Evolutionary conservation across 768 basidiomycete species (phyloP), one percentile per base, ranked within the genome.

Genomic region (Cystofilobasidium bisporidii): DNA sequence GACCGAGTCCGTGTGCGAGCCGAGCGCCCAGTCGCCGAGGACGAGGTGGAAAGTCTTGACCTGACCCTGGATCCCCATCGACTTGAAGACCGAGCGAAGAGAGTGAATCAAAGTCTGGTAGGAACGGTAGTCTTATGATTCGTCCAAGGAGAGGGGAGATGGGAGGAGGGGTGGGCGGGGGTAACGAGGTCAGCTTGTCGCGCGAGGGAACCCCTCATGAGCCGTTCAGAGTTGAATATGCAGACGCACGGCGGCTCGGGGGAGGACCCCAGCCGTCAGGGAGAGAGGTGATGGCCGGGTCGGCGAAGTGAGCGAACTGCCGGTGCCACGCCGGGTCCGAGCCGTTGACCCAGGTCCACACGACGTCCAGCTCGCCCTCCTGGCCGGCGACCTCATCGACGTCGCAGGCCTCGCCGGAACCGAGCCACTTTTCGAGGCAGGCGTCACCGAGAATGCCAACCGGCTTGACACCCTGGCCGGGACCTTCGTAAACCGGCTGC

Each of bases 311-410:
- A 3, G 38, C 6, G 26, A 60, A 66, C 36, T 66, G 59, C 14
- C 15, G 14, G 33, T 36, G 45, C 65, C 65, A 66, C 36, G 32
- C 26, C 30, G 65, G 65, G 18, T 66, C 65, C 24, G 65, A 60
- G 15, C 62, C 65, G 59, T 66, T 66, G 26, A 66, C 65, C 65
- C 65, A 66, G 1, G 65, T 66, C 65, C 65, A 66, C 10, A 66
- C 65, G 28, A 60, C 59, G 26, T 43, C 58, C 18, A 45, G 59
- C 59, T 60, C 48, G 20, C 45, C 47, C 47, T 40, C n/a, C 58
- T 55, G 53, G 5, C 10, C 53, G 4, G 26, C 28, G 10, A 56
- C 53, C 53, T 56, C 53, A 4, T 32, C 53, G 26, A 18, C 28
- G 6, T 28, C 15, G 28, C 65, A 66, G n/a, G 28, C 26, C 59